These are phyloP conservation scores for Tuber microsphaerosporum DNA, from an alignment of 495 filamentous ascomycete species.

Conservation along the genomic window DNA sequence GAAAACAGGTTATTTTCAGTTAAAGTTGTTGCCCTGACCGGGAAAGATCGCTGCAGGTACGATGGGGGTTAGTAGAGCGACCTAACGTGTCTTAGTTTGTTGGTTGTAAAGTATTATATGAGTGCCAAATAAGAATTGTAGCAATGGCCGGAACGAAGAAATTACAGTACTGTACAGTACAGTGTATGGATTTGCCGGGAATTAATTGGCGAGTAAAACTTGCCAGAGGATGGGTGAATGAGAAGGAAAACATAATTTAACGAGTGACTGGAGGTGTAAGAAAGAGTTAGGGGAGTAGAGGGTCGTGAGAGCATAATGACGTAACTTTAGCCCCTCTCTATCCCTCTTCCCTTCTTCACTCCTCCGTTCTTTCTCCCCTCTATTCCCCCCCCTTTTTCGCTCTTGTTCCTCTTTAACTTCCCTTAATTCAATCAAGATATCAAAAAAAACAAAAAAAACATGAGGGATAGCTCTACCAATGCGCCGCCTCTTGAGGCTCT, in stretches of 20 bases:
- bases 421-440: background rate
- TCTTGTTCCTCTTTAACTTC: background rate
- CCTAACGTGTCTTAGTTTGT: background rate
- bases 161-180: too few relatives aligned
- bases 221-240: background rate
- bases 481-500: constrained; percentile 25
- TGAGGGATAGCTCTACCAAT: constrained; percentile 12
- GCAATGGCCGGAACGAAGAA: background rate
- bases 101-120: too few relatives aligned
- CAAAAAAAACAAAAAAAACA: too few relatives aligned
- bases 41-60: background rate
- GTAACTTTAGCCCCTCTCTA: background rate
- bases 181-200: background rate
- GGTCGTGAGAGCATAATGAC: background rate
- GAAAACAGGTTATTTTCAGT: too few relatives aligned
- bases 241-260: background rate
- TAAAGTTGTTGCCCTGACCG: background rate
- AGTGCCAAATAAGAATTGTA: background rate
- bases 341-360: background rate
- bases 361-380: background rate
- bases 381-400: background rate
- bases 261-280: background rate
- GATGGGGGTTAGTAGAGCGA: background rate
- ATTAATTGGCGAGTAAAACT: background rate
- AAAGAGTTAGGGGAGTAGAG: background rate